Percentiles rank a stretch among this genome's conserved stretches.
phyloP scores from a whole-genome alignment of 2,329 filamentous ascomycete genomes.

The Hymenoscyphus linearis region DNA sequence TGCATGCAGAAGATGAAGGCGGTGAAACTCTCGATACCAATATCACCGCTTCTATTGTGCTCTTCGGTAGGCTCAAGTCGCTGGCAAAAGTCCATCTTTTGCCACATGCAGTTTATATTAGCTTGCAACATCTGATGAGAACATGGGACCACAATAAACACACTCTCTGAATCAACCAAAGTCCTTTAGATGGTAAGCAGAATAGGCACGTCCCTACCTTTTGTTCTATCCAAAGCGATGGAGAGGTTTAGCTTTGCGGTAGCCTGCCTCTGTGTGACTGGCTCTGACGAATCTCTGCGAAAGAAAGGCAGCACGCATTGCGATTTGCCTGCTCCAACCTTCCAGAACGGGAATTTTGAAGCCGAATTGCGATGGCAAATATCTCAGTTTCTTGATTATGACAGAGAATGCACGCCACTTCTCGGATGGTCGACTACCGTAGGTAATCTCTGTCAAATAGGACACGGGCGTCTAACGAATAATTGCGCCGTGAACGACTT shows the following conservation, averaged over 20 bases:
- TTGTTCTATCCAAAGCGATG: neutral
- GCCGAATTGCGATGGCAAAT: neutral
- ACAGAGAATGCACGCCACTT: constrained; percentile 4
- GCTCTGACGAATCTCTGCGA: neutral
- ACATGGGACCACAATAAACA: constrained; percentile 6
- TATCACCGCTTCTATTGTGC: neutral
- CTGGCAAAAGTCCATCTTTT: constrained; percentile 6
- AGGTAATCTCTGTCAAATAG: neutral
- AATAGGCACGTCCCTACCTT: neutral
- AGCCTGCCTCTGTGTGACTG: constrained; percentile 2
- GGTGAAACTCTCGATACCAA: constrained; percentile 5
- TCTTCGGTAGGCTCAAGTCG: constrained; percentile 5
- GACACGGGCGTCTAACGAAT: constrained; percentile 15
- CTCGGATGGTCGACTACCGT: constrained; percentile 20
- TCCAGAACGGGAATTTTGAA: neutral
- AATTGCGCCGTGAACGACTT: constrained; percentile 10
- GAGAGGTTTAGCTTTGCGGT: neutral
- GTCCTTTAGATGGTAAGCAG: neutral
- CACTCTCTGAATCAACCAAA: neutral
- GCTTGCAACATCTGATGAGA: constrained; percentile 6
- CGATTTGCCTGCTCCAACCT: neutral
- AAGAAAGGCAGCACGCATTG: constrained; percentile 1
- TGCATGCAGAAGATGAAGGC: constrained; percentile 1
- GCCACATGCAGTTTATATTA: constrained; percentile 8
- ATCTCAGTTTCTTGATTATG: neutral